Evolutionary conservation across 140 eudicot genomes (phyloP).

Genomic region (Anethum foeniculum): DNA sequence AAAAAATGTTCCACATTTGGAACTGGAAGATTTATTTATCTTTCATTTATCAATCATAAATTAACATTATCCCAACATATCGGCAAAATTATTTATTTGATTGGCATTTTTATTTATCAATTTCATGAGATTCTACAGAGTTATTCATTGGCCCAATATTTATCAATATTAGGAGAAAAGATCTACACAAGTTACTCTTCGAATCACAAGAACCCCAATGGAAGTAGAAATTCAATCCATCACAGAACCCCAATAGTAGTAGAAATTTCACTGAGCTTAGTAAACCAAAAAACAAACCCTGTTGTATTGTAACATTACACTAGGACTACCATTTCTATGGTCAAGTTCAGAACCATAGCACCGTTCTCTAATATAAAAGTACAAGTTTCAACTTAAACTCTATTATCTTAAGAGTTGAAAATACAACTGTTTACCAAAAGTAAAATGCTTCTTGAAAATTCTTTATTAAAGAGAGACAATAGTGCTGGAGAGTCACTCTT

Average conservation of each 20-base stretch:
- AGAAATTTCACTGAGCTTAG: background rate
- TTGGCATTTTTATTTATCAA: too few species aligned
- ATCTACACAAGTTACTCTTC: background rate
- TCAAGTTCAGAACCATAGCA: background rate
- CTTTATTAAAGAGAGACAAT: background rate
- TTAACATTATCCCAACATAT: too few species aligned
- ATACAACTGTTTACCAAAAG: background rate
- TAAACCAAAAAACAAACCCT: background rate
- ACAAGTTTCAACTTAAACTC: background rate
- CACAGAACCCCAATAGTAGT: too few species aligned
- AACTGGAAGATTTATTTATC: too few species aligned
- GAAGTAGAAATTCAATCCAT: background rate
- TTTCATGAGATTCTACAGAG: too few species aligned
- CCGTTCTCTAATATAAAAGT: background rate
- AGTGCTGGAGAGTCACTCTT: slow-evolving; percentile 2
- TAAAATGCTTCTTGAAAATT: background rate
- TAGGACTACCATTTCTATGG: background rate
- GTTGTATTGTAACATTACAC: background rate
- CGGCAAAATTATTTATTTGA: too few species aligned
- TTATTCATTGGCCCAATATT: too few species aligned
- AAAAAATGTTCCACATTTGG: too few species aligned
- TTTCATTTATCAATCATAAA: too few species aligned
- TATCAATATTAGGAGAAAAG: too few species aligned
- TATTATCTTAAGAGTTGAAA: background rate
- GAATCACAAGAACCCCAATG: background rate